A percentile compares a stretch with the other conserved stretches of the same genome.
These are phyloP conservation scores for Blastomyces gilchristii DNA, from an alignment of 2,329 filamentous ascomycete species.

Conservation along the genomic window DNA sequence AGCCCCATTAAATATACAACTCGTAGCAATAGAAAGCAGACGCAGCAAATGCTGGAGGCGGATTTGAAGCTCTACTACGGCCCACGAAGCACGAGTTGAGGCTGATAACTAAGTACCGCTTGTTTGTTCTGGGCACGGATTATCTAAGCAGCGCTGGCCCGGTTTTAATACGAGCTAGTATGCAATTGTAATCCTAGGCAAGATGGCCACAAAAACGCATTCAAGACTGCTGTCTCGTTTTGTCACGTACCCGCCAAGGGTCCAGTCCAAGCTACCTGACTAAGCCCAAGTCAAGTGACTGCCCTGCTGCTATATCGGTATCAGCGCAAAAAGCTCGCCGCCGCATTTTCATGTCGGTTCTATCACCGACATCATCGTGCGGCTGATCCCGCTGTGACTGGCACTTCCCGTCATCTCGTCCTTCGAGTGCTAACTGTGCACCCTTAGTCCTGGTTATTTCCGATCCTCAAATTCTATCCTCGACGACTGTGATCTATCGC, in stretches of 20 bases:
- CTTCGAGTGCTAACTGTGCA: background rate
- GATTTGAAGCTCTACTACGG: background rate
- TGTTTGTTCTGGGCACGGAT: background rate
- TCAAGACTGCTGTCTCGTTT: background rate
- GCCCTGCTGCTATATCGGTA: background rate
- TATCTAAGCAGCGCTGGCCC: background rate
- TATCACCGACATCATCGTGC: background rate
- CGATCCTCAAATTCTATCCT: background rate
- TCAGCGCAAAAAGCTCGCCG: slow-evolving; percentile 4
- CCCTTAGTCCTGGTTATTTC: background rate
- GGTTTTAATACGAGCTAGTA: background rate
- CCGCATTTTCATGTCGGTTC: background rate
- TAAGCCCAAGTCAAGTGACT: background rate
- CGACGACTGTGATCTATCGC: background rate
- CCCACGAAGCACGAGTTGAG: background rate
- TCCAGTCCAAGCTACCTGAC: background rate
- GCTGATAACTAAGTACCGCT: background rate
- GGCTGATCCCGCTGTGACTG: background rate
- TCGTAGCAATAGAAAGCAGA: background rate
- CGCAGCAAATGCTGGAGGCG: background rate
- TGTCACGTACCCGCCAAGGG: background rate
- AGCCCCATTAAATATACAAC: background rate
- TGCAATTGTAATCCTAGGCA: background rate
- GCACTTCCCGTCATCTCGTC: background rate
- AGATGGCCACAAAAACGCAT: background rate